These are phyloP conservation scores for Nakaseomyces sp. DNA, from an alignment of 1,139 yeast genomes.

Conservation along the genomic window DNA sequence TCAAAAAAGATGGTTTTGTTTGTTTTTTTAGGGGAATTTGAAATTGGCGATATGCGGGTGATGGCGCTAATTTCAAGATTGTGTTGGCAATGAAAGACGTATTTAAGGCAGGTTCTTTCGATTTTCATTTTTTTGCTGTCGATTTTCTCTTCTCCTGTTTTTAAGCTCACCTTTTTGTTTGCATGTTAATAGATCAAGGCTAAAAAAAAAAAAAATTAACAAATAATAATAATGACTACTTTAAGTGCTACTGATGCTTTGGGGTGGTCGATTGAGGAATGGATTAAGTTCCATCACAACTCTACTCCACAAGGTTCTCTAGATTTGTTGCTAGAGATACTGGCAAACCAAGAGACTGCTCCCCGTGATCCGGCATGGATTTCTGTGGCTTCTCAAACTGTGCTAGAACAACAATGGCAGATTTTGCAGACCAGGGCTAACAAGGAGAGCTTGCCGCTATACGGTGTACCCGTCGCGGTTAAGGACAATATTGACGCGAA, in stretches of 20 bases:
- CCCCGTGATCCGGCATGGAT: conserved; percentile 85
- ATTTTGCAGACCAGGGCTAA: conserved; percentile 55
- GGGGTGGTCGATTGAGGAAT: conserved; percentile 62
- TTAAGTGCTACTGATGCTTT: conserved; percentile 12
- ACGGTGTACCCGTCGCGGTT: conserved; percentile 90
- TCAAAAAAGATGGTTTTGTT: too few relatives aligned
- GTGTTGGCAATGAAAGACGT: too few relatives aligned
- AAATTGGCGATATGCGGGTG: too few relatives aligned
- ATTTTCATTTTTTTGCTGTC: too few relatives aligned
- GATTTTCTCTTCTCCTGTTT: too few relatives aligned
- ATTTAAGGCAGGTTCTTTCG: too few relatives aligned
- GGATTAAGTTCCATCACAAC: conserved; percentile 60
- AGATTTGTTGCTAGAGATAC: conserved; percentile 39
- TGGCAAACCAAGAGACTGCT: conserved; percentile 39
- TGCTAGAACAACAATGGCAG: conserved; percentile 68
- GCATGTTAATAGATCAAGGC: too few relatives aligned
- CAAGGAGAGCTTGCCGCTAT: conserved; percentile 39
- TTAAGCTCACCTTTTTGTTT: too few relatives aligned
- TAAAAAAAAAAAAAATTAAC: neutral
- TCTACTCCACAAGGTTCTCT: conserved; percentile 59
- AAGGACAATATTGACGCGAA: conserved; percentile 90
- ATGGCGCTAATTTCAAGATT: too few relatives aligned
- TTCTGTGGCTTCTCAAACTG: conserved; percentile 53
- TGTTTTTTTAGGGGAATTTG: too few relatives aligned
- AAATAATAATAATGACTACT: conserved; percentile 7